Evolutionary conservation across 805 yeast genomes (phyloP).

Genomic region (Nakazawaea wickerhamii): DNA sequence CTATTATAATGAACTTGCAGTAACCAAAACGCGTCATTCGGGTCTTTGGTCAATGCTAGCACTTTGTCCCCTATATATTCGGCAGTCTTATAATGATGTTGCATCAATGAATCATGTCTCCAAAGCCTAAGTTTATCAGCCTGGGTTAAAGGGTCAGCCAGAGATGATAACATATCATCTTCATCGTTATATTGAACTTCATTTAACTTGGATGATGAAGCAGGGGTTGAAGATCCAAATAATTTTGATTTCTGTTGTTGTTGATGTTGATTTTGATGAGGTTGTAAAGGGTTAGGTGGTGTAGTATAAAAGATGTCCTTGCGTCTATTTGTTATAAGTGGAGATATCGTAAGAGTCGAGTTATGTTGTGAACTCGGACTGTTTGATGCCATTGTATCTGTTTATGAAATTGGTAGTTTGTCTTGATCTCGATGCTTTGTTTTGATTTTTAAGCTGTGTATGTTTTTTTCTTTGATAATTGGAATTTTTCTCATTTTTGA

Average conservation of each 20-base stretch:
- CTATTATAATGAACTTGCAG: conserved; percentile 82
- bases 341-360: conserved; percentile 71
- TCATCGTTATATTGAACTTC: conserved; percentile 13
- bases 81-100: conserved; percentile 87
- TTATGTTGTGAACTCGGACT: conserved; percentile 49
- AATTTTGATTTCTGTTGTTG: conserved; percentile 12
- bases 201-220: conserved; percentile 21
- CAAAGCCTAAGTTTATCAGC: conserved; percentile 83
- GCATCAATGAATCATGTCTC: conserved; percentile 91
- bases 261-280: conserved; percentile 16
- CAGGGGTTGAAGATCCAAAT: conserved; percentile 12
- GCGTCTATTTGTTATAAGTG: conserved; percentile 39
- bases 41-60: conserved; percentile 73
- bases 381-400: conserved; percentile 7
- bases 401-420: neutral
- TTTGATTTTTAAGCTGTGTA: conserved; percentile 1
- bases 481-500: neutral
- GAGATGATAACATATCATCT: conserved; percentile 10
- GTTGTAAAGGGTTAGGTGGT: conserved; percentile 25
- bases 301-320: conserved; percentile 28
- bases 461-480: neutral
- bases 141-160: conserved; percentile 48
- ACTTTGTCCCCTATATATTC: conserved; percentile 91
- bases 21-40: conserved; percentile 94
- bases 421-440: neutral